phyloP scores from a whole-genome alignment of 73 alveolate species.

The Tetrahymena malaccensis region DNA sequence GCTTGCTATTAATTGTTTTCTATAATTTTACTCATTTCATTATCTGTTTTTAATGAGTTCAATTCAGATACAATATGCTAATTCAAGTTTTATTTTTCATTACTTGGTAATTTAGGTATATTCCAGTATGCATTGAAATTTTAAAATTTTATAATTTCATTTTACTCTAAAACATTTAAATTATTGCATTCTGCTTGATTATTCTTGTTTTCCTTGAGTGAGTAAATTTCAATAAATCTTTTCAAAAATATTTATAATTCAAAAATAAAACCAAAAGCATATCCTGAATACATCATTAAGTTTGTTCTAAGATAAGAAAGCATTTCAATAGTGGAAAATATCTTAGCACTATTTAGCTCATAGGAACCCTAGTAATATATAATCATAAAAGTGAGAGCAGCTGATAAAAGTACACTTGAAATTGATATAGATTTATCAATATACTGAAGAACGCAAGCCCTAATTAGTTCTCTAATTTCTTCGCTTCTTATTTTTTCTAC shows the following conservation, averaged over 20 bases:
- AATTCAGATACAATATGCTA: too few relatives aligned
- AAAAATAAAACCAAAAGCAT: not conserved
- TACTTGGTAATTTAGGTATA: not conserved
- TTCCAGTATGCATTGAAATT: not conserved
- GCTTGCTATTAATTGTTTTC: not conserved
- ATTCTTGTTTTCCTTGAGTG: not conserved
- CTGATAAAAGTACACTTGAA: not conserved
- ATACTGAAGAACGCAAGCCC: not conserved
- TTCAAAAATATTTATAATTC: not conserved
- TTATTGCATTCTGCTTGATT: not conserved
- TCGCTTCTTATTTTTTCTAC: not conserved
- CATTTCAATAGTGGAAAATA: not conserved
- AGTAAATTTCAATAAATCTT: not conserved
- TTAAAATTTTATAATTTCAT: not conserved
- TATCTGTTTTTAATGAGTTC: not conserved
- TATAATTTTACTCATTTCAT: not conserved
- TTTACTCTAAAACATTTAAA: not conserved
- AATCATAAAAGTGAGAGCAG: not conserved
- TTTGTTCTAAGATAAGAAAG: not conserved
- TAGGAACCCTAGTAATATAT: not conserved
- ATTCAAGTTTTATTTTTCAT: not conserved
- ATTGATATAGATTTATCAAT: not conserved
- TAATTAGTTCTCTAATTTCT: not conserved
- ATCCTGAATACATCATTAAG: not conserved
- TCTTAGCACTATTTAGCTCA: not conserved